A percentile compares a stretch with the other conserved stretches of the same genome.
Conservation (phyloP, 306 rosid species). For the Abrus pulchellus region DNA sequence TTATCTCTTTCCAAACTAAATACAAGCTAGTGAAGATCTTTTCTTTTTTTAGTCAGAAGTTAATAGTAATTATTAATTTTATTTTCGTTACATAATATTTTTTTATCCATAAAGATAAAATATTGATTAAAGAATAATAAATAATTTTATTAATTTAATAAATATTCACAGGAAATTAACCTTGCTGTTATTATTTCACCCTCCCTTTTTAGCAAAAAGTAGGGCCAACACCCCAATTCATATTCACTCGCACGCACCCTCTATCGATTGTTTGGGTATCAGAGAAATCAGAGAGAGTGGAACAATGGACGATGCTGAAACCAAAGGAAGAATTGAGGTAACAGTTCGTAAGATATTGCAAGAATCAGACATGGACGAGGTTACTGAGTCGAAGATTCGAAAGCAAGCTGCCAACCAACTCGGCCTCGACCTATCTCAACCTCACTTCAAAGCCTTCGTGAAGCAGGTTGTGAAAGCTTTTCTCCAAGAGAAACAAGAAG, state of each 20-base stretch:
- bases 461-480: conserved; percentile 72
- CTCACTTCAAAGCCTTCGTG: conserved; percentile 72
- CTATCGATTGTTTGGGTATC: neutral
- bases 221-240: neutral
- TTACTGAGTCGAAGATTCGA: conserved; percentile 84
- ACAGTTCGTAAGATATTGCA: conserved; percentile 71
- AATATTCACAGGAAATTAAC: no score
- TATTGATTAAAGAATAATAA: no score
- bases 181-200: no score
- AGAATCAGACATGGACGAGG: conserved; percentile 79
- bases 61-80: no score
- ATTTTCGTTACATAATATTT: no score
- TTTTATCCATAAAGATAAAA: no score
- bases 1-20: no score
- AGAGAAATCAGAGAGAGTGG: neutral
- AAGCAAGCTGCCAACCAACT: conserved; percentile 74
- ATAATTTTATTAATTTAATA: no score
- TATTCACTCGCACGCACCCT: no score
- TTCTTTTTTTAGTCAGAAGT: no score
- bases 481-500: conserved; percentile 59
- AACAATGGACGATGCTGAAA: conserved; percentile 75
- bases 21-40: no score
- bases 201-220: neutral
- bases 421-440: conserved; percentile 69
- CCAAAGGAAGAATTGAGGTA: conserved; percentile 62